These are phyloP conservation scores for Nymphaea colorata DNA, from an alignment of 164 flowering plant genomes.

Conservation along the genomic window DNA sequence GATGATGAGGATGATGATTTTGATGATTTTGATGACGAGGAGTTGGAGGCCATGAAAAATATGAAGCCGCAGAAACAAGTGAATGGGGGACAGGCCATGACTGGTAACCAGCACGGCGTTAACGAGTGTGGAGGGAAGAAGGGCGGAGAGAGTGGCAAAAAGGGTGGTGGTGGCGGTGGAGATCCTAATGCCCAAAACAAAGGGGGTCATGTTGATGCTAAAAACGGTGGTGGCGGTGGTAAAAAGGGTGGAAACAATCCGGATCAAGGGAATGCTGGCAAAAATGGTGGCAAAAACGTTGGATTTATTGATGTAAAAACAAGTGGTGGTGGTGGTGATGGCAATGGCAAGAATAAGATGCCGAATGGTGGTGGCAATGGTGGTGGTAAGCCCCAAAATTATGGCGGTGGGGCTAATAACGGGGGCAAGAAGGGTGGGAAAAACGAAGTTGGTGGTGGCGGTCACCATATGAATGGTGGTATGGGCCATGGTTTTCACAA, in stretches of 20 bases:
- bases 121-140: constrained; percentile 28
- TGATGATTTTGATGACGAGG: constrained; percentile 18
- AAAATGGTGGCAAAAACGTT: constrained; percentile 9
- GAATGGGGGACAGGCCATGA: constrained; percentile 5
- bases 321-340: constrained; percentile 15
- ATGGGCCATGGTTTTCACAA: constrained; percentile 22
- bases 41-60: constrained; percentile 13
- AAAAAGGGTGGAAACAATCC: constrained; percentile 15
- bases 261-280: constrained; percentile 7
- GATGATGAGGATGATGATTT: constrained; percentile 21
- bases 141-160: constrained; percentile 34
- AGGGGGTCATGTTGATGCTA: neutral
- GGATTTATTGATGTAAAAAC: constrained; percentile 18
- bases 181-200: neutral
- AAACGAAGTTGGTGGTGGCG: constrained; percentile 12
- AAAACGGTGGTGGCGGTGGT: constrained; percentile 12
- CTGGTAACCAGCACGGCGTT: neutral
- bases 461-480: constrained; percentile 13
- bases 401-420: constrained; percentile 12
- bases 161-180: constrained; percentile 24
- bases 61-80: constrained; percentile 16
- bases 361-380: constrained; percentile 19
- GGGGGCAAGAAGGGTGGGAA: constrained; percentile 34
- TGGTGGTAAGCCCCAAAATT: constrained; percentile 4
- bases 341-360: constrained; percentile 17